Conservation (phyloP, 2,329 filamentous ascomycete species). For the Didymella glomerata region DNA sequence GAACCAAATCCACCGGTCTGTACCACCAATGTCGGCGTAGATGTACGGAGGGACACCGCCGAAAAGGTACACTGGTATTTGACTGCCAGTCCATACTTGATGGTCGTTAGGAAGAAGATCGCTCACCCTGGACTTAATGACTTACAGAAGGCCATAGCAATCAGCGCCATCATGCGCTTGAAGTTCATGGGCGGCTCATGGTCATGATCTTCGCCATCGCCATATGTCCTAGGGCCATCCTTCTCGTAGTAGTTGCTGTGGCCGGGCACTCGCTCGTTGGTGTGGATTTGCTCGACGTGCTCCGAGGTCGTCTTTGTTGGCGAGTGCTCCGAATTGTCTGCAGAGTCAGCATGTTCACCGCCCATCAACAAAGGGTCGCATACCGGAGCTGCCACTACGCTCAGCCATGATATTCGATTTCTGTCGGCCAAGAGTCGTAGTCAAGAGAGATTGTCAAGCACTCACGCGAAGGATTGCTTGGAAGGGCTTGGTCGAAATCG, state of each 20-base stretch:
- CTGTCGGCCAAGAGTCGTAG: background rate
- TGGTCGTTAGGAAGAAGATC: slow-evolving; percentile 2
- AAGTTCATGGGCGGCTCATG: slow-evolving; percentile 25
- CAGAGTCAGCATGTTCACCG: background rate
- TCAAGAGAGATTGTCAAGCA: background rate
- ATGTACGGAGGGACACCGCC: slow-evolving; percentile 55
- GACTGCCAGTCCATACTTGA: slow-evolving; percentile 66
- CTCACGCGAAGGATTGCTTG: background rate
- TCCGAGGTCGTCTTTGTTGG: slow-evolving; percentile 21
- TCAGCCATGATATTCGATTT: slow-evolving; percentile 1
- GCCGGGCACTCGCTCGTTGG: slow-evolving; percentile 48
- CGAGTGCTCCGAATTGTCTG: slow-evolving; percentile 23
- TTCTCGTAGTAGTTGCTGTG: slow-evolving; percentile 59
- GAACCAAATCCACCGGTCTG: slow-evolving; percentile 67
- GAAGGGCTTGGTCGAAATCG: background rate
- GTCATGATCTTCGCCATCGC: slow-evolving; percentile 30
- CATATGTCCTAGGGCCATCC: slow-evolving; percentile 53
- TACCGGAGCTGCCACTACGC: slow-evolving; percentile 13
- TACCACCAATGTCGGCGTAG: slow-evolving; percentile 67
- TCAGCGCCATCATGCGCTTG: slow-evolving; percentile 60
- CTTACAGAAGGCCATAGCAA: slow-evolving; percentile 49
- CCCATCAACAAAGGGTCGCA: too few species aligned
- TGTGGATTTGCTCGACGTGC: slow-evolving; percentile 48
- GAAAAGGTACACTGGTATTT: slow-evolving; percentile 61
- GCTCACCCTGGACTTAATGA: background rate